phyloP scores from a whole-genome alignment of 768 basidiomycete genomes.

The Lentinula guzmanii region DNA sequence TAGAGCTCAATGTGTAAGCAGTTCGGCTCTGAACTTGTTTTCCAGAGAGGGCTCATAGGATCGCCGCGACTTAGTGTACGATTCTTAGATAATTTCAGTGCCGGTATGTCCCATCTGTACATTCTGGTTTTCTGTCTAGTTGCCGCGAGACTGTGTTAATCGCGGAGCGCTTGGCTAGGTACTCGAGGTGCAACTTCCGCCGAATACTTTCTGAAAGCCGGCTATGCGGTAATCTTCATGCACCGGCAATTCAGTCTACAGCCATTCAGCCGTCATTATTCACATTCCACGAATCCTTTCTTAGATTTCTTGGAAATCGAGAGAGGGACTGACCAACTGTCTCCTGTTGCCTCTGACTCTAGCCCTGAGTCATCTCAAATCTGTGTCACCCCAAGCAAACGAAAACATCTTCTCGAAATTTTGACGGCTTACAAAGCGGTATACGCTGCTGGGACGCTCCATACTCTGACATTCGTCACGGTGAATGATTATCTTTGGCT shows the following conservation, averaged over 20 bases:
- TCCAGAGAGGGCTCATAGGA: neutral
- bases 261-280: constrained; percentile 96
- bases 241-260: constrained; percentile 97
- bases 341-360: neutral
- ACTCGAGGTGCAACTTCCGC: constrained; percentile 97
- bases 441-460: constrained; percentile 65
- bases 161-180: constrained; percentile 37
- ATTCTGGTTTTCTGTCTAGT: neutral
- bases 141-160: constrained; percentile 2
- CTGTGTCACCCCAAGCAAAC: constrained; percentile 61
- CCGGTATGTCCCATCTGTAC: constrained; percentile 47
- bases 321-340: neutral
- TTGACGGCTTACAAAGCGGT: constrained; percentile 78
- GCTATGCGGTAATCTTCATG: constrained; percentile 98
- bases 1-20: constrained; percentile 98
- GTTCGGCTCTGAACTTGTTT: neutral
- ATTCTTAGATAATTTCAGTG: constrained; percentile 98
- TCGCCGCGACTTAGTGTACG: constrained; percentile 63
- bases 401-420: constrained; percentile 61
- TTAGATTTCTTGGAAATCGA: constrained; percentile 88
- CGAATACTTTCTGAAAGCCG: constrained; percentile 91
- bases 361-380: constrained; percentile 36
- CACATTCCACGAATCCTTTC: constrained; percentile 96
- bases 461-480: constrained; percentile 87
- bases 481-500: constrained; percentile 97